Percentiles rank a stretch among this genome's conserved stretches.
These are phyloP conservation scores for Pyrus communis DNA, from an alignment of 306 rosid genomes.

Conservation along the genomic window DNA sequence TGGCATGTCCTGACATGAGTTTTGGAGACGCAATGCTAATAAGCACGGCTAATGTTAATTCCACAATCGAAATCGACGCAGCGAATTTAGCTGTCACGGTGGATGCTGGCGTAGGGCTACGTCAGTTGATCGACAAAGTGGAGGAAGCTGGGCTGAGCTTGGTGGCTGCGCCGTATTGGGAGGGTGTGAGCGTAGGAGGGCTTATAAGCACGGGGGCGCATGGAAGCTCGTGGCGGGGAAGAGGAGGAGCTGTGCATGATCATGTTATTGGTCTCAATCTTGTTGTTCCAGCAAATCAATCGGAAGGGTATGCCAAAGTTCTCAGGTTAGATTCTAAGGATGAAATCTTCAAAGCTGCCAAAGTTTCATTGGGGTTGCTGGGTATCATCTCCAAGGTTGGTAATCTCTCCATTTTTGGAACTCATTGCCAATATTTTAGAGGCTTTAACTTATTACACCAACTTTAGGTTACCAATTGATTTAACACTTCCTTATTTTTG, in stretches of 20 bases:
- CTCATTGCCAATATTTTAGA: neutral
- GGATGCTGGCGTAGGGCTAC: constrained; percentile 30
- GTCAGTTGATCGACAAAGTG: constrained; percentile 26
- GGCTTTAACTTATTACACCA: neutral
- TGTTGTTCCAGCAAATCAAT: constrained; percentile 42
- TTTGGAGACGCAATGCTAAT: constrained; percentile 7
- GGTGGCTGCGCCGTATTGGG: constrained; percentile 44
- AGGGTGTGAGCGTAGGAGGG: constrained; percentile 42
- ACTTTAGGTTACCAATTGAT: neutral
- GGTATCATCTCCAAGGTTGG: constrained; percentile 78
- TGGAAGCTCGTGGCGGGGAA: constrained; percentile 62
- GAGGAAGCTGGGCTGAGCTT: constrained; percentile 32
- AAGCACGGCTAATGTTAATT: constrained; percentile 18
- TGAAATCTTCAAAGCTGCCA: constrained; percentile 54
- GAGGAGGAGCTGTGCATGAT: constrained; percentile 70
- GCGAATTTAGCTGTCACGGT: constrained; percentile 16
- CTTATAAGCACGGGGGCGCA: constrained; percentile 37
- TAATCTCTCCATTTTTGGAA: neutral
- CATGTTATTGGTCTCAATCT: constrained; percentile 45
- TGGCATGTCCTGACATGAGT: constrained; percentile 40
- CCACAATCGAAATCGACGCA: constrained; percentile 16
- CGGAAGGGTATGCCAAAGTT: constrained; percentile 58
- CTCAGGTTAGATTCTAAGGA: constrained; percentile 26
- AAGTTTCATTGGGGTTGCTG: constrained; percentile 50
- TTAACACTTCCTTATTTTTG: too few relatives aligned